A percentile compares a stretch with the other conserved stretches of the same genome.
These are phyloP conservation scores for Quercus alba DNA, from an alignment of 306 rosid genomes.

Conservation along the genomic window DNA sequence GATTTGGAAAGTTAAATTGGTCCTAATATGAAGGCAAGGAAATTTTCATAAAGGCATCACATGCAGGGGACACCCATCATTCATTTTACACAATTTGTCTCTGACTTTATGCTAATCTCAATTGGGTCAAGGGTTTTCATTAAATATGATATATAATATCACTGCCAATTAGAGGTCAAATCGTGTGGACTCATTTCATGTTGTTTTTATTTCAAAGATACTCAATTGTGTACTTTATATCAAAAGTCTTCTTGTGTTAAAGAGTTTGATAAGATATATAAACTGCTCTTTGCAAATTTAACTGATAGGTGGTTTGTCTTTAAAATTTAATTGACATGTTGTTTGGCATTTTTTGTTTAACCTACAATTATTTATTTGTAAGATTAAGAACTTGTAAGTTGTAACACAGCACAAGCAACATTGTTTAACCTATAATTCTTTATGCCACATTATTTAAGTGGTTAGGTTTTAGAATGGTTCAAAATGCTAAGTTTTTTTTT, in stretches of 20 bases:
- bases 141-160: neutral
- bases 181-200: neutral
- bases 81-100: neutral
- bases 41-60: slow-evolving; percentile 16
- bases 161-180: neutral
- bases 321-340: neutral
- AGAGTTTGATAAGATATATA: neutral
- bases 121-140: neutral
- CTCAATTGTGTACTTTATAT: neutral
- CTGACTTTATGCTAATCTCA: neutral
- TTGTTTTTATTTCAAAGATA: neutral
- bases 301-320: neutral
- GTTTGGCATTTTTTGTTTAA: neutral
- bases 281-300: neutral
- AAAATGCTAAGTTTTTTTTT: too few species aligned
- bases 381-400: neutral
- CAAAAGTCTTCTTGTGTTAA: neutral
- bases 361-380: neutral
- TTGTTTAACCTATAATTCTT: too few species aligned
- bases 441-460: neutral
- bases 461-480: too few species aligned
- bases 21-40: slow-evolving; percentile 3
- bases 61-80: slow-evolving; percentile 31
- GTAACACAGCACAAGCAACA: neutral
- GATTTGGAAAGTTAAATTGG: slow-evolving; percentile 11